phyloP scores from a whole-genome alignment of 2,329 filamentous ascomycete species.

The Exophiala oligosperma region DNA sequence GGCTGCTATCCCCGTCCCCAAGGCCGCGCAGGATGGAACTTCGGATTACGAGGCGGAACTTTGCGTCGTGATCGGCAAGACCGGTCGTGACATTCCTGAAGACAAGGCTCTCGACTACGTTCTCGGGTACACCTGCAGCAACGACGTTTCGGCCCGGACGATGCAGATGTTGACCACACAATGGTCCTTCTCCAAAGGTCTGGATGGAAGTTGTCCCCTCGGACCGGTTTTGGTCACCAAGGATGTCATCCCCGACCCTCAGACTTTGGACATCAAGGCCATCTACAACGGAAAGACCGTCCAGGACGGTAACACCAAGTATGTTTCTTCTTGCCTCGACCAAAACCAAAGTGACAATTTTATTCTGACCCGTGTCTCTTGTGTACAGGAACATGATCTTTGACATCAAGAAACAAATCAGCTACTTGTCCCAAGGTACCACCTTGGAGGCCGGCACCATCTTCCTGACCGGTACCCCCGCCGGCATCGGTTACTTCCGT shows the following conservation, averaged over 20 bases:
- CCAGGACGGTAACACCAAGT: conserved; percentile 28
- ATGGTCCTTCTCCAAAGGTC: conserved; percentile 43
- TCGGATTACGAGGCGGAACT: conserved; percentile 46
- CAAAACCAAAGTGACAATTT: background rate
- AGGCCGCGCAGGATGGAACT: conserved; percentile 39
- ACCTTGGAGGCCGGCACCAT: conserved; percentile 40
- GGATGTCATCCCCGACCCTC: conserved; percentile 40
- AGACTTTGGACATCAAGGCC: conserved; percentile 39
- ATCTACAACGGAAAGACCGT: conserved; percentile 27
- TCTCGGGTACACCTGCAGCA: conserved; percentile 41
- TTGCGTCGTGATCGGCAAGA: conserved; percentile 39
- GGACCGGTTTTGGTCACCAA: conserved; percentile 32
- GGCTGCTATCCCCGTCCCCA: conserved; percentile 34
- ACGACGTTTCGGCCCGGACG: conserved; percentile 43
- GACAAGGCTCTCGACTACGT: conserved; percentile 41
- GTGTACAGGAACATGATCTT: conserved; percentile 40
- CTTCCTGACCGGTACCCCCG: conserved; percentile 45
- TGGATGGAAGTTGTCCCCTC: conserved; percentile 46
- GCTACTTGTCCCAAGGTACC: conserved; percentile 40
- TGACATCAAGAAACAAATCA: conserved; percentile 37
- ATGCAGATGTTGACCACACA: conserved; percentile 41
- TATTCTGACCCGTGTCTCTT: background rate
- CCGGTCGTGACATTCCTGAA: conserved; percentile 39
- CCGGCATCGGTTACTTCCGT: conserved; percentile 45
- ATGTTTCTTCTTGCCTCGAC: conserved; percentile 1